These are phyloP conservation scores for Penicillium glabrum DNA, from an alignment of 2,329 filamentous ascomycete species.

Conservation along the genomic window DNA sequence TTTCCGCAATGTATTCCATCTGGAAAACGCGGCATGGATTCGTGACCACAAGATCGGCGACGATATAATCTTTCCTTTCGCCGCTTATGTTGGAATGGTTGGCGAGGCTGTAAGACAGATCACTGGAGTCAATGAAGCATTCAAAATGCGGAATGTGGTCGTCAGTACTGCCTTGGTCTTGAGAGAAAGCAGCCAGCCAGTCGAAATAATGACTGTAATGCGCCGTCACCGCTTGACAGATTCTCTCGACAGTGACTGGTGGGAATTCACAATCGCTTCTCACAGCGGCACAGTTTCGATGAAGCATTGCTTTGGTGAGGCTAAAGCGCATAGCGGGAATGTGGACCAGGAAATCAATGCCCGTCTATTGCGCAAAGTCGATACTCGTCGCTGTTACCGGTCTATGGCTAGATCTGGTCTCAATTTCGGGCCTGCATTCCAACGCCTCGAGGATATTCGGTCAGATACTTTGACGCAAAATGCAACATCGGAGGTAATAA, in stretches of 20 bases:
- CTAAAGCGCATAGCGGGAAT: neutral
- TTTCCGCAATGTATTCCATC: conserved; percentile 38
- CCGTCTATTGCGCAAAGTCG: conserved; percentile 11
- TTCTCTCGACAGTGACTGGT: conserved; percentile 21
- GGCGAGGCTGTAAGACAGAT: conserved; percentile 20
- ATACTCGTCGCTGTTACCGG: conserved; percentile 11
- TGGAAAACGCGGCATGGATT: conserved; percentile 31
- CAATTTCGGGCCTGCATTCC: conserved; percentile 15
- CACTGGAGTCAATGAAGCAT: neutral
- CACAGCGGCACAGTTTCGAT: conserved; percentile 19
- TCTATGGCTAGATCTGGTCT: conserved; percentile 14
- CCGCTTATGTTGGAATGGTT: conserved; percentile 26
- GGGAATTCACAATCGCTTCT: conserved; percentile 27
- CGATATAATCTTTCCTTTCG: conserved; percentile 24
- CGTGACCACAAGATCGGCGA: conserved; percentile 27
- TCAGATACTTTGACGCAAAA: conserved; percentile 4
- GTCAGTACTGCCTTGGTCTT: conserved; percentile 1
- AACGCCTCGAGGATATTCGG: conserved; percentile 8
- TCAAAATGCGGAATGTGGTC: neutral
- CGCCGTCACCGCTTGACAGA: conserved; percentile 12
- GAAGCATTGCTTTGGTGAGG: conserved; percentile 28
- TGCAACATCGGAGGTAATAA: conserved; percentile 5
- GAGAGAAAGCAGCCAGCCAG: conserved; percentile 22
- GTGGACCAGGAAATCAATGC: neutral
- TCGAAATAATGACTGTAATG: conserved; percentile 22